Evolutionary conservation across 768 basidiomycete species (phyloP), one percentile per base, ranked within the genome.

Genomic region (Cytidiella melzeri): DNA sequence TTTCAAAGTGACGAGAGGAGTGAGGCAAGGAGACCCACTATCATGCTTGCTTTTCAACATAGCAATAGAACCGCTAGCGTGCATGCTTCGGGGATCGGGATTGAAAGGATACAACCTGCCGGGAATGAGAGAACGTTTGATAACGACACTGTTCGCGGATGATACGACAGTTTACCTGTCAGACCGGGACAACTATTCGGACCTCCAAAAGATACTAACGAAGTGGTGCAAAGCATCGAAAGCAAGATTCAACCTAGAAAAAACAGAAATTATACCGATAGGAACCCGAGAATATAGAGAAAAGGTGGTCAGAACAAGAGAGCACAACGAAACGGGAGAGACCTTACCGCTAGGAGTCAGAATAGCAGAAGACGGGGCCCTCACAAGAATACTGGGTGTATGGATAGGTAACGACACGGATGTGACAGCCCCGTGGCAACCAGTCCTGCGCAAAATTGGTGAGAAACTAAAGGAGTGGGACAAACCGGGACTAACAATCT

Each of bases 91-190:
- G 6, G 25, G 20, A 5, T 48, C 37, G 7, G 6, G 15, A 10
- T 20, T 48, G 9, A 15, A 6, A 9, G 47, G 47, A 5, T 48
- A 19, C 26, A 6, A 23, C 19, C 6, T 48, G 12, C 10, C 19
- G 24, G 47, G 47, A 21, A 7, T 34, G 4, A 24, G 12, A 18
- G 37, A 39, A 6, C 52, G 38, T 24, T 21, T 61, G 7, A 48
- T 63, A 0, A 45, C 50, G 0, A 55, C 53, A 0, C 54, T 65
- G 4, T 65, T 60, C 50, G 60, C 62, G 0, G 65, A 67, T 36
- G 63, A 67, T 30, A 66, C 67, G 0, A 57, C 55, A 0, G 45
- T 57, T 0, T 67, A 56, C 43, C 44, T 67, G 4, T 46, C 50
- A 0, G 3, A 45, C 0, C 10, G 24, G 0, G 69, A 69, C 43